Percentiles rank a stretch among this genome's conserved stretches.
Evolutionary conservation across 805 yeast genomes (phyloP).

Genomic region (Brettanomyces nanus): DNA sequence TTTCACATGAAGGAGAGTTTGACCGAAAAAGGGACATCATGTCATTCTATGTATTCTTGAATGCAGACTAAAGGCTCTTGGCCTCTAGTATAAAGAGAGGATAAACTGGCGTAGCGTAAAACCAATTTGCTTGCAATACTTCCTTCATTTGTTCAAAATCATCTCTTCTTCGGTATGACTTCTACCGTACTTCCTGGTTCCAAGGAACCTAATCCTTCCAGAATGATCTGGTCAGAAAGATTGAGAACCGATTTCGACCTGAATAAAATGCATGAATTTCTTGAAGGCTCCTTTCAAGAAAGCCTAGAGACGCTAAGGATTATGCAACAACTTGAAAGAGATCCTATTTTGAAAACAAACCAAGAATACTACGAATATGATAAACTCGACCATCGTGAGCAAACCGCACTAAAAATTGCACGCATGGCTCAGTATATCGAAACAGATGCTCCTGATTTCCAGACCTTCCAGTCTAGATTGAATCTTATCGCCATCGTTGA

Average conservation of each 20-base stretch:
- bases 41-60: no score
- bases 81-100: no score
- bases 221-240: constrained; percentile 38
- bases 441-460: constrained; percentile 28
- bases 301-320: constrained; percentile 40
- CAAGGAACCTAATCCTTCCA: constrained; percentile 28
- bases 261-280: constrained; percentile 43
- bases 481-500: constrained; percentile 58
- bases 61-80: no score
- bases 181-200: constrained; percentile 22
- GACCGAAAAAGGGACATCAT: not conserved
- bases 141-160: no score
- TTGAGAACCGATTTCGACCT: constrained; percentile 31
- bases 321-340: constrained; percentile 54
- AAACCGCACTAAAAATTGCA: constrained; percentile 52
- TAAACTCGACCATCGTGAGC: constrained; percentile 49
- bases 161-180: constrained; percentile 20
- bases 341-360: constrained; percentile 52
- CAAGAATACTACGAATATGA: constrained; percentile 49
- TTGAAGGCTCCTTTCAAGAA: constrained; percentile 42
- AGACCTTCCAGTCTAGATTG: constrained; percentile 49
- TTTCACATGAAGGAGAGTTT: not conserved
- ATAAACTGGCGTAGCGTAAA: not conserved
- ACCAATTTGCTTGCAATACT: no score
- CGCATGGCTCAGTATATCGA: constrained; percentile 56